Evolutionary conservation across 192 early-diverging fungal species (phyloP).

Genomic region (Mortierella hygrophila): DNA sequence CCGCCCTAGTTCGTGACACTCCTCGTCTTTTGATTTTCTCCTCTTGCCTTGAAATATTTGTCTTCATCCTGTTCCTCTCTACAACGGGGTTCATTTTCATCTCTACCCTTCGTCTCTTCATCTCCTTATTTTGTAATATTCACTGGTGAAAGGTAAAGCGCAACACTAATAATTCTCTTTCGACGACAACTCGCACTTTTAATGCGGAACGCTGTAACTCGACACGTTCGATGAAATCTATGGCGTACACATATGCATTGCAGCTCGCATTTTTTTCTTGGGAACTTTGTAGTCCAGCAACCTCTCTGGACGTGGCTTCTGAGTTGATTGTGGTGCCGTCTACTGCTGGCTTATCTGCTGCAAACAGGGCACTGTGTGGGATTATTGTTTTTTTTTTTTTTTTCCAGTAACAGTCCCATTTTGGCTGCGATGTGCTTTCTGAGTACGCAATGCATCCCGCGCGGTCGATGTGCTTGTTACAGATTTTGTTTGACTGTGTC

Average conservation of each 20-base stretch:
- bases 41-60: not conserved
- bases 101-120: conserved; percentile 29
- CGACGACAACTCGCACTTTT: conserved; percentile 34
- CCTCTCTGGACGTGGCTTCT: conserved; percentile 36
- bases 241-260: conserved; percentile 34
- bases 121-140: conserved; percentile 42
- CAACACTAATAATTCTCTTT: conserved; percentile 37
- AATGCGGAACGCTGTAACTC: conserved; percentile 27
- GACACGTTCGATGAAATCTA: conserved; percentile 38
- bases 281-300: conserved; percentile 32
- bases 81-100: conserved; percentile 35
- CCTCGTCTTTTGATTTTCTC: too few species aligned
- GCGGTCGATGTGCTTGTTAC: conserved; percentile 32
- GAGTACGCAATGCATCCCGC: conserved; percentile 22
- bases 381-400: conserved; percentile 19
- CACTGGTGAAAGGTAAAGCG: conserved; percentile 41
- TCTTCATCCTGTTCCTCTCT: conserved; percentile 35
- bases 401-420: conserved; percentile 27
- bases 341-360: conserved; percentile 37
- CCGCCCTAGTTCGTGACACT: too few species aligned
- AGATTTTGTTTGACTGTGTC: conserved; percentile 38
- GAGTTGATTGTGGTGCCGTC: conserved; percentile 41
- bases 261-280: conserved; percentile 42
- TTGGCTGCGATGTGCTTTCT: conserved; percentile 31
- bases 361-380: conserved; percentile 32